Evolutionary conservation across 2,329 filamentous ascomycete species (phyloP).

Genomic region (Aspergillus sclerotialis): DNA sequence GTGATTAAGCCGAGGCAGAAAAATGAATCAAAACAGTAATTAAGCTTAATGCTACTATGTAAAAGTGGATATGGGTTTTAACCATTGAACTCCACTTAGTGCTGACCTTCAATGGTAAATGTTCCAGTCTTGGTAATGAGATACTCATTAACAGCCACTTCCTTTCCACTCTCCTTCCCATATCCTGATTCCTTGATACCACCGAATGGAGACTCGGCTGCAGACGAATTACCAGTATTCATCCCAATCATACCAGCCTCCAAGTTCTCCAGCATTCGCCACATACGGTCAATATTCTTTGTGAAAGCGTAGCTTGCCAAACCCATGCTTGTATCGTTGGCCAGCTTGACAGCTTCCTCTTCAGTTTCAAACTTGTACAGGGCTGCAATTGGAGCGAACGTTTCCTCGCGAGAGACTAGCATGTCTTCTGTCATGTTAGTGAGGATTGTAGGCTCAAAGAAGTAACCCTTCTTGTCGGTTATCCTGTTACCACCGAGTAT

Average conservation of each 20-base stretch:
- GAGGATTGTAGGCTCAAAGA: constrained; percentile 63
- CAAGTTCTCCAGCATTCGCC: constrained; percentile 59
- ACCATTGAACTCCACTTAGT: neutral
- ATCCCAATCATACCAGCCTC: constrained; percentile 65
- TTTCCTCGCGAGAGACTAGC: constrained; percentile 54
- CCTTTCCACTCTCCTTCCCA: constrained; percentile 61
- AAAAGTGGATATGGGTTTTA: too few species aligned
- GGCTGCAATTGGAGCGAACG: constrained; percentile 58
- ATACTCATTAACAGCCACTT: constrained; percentile 58
- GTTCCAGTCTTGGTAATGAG: constrained; percentile 60
- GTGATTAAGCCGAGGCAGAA: too few species aligned
- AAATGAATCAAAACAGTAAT: too few species aligned
- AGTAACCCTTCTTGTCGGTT: constrained; percentile 54
- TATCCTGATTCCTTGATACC: constrained; percentile 63
- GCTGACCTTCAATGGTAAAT: constrained; percentile 51
- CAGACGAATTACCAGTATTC: constrained; percentile 59
- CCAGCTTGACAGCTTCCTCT: constrained; percentile 53
- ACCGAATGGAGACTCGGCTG: constrained; percentile 60
- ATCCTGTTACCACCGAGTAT: constrained; percentile 50
- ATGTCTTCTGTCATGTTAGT: constrained; percentile 53
- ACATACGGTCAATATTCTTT: constrained; percentile 59
- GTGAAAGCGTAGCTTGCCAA: constrained; percentile 63
- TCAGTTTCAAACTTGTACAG: constrained; percentile 61
- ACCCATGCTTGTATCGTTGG: constrained; percentile 60
- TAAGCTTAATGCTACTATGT: too few species aligned